These are phyloP conservation scores for Sphaerostilbella broomeana DNA, from an alignment of 2,329 filamentous ascomycete genomes.

Conservation along the genomic window DNA sequence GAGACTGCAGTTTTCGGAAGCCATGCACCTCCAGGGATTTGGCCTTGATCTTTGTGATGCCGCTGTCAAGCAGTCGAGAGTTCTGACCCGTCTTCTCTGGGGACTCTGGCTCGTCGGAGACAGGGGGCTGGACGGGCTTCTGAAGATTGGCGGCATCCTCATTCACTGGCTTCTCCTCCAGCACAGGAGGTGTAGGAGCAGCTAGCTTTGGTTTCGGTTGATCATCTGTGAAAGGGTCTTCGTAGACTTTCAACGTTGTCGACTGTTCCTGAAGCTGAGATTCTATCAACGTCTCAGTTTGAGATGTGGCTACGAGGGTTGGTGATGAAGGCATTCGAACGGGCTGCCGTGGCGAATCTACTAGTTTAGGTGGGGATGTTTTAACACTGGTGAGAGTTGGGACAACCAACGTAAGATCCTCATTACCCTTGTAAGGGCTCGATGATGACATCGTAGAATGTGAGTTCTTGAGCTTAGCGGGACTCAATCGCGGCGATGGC, in stretches of 20 bases:
- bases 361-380: conserved; percentile 25
- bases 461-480: conserved; percentile 32
- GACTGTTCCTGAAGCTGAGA: conserved; percentile 21
- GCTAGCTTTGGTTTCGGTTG: conserved; percentile 40
- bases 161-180: conserved; percentile 56
- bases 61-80: conserved; percentile 61
- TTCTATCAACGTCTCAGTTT: conserved; percentile 11
- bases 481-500: conserved; percentile 37
- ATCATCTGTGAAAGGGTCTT: conserved; percentile 52
- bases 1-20: conserved; percentile 69
- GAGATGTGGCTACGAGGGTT: conserved; percentile 4
- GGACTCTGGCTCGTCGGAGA: conserved; percentile 20
- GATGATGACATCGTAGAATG: conserved; percentile 23
- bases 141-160: conserved; percentile 39
- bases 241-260: conserved; percentile 50
- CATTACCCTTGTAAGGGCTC: conserved; percentile 44
- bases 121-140: conserved; percentile 17
- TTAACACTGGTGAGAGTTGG: conserved; percentile 38
- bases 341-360: conserved; percentile 13
- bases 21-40: conserved; percentile 73
- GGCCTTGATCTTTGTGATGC: conserved; percentile 64
- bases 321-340: conserved; percentile 11
- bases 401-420: conserved; percentile 48
- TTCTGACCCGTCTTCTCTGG: conserved; percentile 51
- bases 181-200: conserved; percentile 39